Evolutionary conservation across 1,284 basidiomycete genomes (phyloP), one percentile per base, ranked within the genome.

Genomic region (Ganoderma sinense): DNA sequence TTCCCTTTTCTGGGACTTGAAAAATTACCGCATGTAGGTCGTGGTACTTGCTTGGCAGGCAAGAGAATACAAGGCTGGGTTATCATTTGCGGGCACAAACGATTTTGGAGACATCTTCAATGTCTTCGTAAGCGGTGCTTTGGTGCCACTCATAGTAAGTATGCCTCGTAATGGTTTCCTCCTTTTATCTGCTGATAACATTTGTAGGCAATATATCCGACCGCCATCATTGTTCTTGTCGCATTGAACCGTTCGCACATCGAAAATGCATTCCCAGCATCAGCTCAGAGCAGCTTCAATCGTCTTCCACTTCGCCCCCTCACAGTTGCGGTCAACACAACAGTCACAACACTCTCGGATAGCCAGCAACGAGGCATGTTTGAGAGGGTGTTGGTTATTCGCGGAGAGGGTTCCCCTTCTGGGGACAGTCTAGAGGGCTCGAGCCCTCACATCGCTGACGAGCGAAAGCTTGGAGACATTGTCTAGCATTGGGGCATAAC

Each of bases 181-280:
- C 13, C 11, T 0, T 29, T 7, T 29, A 4, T 2, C 4, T 36
- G 4, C 11, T 20, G 7, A 23, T 40, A 1, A 4, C 20, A 16
- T 40, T 8, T n/a, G 11, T 48, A 64, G 62, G 62, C 62, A 2
- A 64, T 64, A 20, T 64, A 64, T 33, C 62, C 62, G 2, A 64
- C 36, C 13, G 14, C 40, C 33, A 55, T 64, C 36, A 64, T 64
- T n/a, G 62, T 64, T n/a, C 31, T 64, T 51, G 62, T 64, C 2
- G 62, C 62, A 16, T 7, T 64, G 29, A 53, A 64, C 10, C 29
- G 62, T 7, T 61, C 59, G 40, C 59, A 61, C 14, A 36, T 61
- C 14, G 39, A 61, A n/a, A 40, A 29, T 7, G 59, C 39, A 0
- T 56, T 33, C 29, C 31, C 29, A 10, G 7, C 0, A 13, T n/a